phyloP scores from a whole-genome alignment of 768 basidiomycete genomes.

The Termitomyces sp. region DNA sequence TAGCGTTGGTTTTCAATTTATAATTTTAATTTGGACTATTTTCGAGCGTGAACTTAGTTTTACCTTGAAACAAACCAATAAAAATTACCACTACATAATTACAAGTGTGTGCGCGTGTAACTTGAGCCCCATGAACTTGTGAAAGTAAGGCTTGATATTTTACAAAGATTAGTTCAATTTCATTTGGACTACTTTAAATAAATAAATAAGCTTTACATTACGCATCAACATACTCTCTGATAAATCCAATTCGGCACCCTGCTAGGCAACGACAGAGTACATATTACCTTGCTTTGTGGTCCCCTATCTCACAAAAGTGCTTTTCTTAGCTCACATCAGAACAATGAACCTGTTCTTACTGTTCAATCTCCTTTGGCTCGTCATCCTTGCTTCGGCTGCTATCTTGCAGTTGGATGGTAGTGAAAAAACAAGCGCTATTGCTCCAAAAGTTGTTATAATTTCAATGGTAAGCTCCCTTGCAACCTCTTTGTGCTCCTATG shows the following conservation, averaged over 20 bases:
- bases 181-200: no score
- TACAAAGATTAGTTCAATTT: no score
- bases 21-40: no score
- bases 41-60: no score
- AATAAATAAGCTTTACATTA: no score
- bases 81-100: no score
- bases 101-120: no score
- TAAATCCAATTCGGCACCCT: neutral
- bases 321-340: neutral
- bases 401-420: neutral
- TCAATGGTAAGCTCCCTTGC: slow-evolving; percentile 7
- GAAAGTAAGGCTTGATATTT: no score
- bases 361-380: slow-evolving; percentile 8
- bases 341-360: slow-evolving; percentile 9
- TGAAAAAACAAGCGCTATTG: neutral
- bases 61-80: no score
- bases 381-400: slow-evolving; percentile 3
- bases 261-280: slow-evolving; percentile 4
- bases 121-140: no score
- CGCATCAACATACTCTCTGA: neutral
- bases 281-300: neutral
- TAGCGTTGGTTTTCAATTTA: no score
- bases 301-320: neutral
- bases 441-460: slow-evolving; percentile 11
- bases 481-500: neutral